These are phyloP conservation scores for Hirsutella minnesotensis DNA, from an alignment of 2,329 filamentous ascomycete genomes.

Conservation along the genomic window DNA sequence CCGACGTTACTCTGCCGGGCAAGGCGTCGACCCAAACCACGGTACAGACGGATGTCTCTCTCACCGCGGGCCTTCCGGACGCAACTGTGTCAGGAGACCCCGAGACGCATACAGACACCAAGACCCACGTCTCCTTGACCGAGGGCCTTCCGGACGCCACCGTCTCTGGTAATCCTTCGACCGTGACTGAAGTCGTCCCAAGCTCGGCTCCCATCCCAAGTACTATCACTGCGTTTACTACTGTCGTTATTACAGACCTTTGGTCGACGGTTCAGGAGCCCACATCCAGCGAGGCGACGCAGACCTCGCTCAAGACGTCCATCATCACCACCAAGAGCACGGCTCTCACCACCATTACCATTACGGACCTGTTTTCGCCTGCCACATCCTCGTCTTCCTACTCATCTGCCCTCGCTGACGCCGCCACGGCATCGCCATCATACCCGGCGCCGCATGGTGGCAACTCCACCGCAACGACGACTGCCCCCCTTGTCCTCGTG, in stretches of 20 bases:
- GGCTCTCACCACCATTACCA: constrained; percentile 16
- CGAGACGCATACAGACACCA: constrained; percentile 17
- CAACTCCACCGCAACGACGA: constrained; percentile 2
- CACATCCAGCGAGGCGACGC: neutral
- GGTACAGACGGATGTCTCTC: constrained; percentile 11
- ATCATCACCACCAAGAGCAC: constrained; percentile 15
- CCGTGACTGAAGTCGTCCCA: constrained; percentile 17
- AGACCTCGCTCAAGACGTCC: constrained; percentile 8
- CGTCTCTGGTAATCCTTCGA: constrained; percentile 17
- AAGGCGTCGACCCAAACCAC: constrained; percentile 12
- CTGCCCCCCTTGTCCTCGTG: constrained; percentile 14
- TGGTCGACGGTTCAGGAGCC: constrained; percentile 9
- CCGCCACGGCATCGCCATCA: constrained; percentile 6
- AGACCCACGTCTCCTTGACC: constrained; percentile 12
- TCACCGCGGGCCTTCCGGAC: constrained; percentile 18
- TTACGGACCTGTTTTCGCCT: constrained; percentile 8
- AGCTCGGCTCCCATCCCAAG: constrained; percentile 9
- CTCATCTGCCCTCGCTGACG: constrained; percentile 13
- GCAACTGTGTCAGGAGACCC: constrained; percentile 19
- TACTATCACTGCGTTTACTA: constrained; percentile 9
- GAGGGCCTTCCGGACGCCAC: constrained; percentile 14
- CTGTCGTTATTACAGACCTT: constrained; percentile 19
- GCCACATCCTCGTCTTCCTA: constrained; percentile 1
- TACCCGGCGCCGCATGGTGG: neutral
- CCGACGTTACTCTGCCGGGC: constrained; percentile 17